These are phyloP conservation scores for Podaxis sp. DNA, from an alignment of 768 basidiomycete genomes.

Conservation along the genomic window DNA sequence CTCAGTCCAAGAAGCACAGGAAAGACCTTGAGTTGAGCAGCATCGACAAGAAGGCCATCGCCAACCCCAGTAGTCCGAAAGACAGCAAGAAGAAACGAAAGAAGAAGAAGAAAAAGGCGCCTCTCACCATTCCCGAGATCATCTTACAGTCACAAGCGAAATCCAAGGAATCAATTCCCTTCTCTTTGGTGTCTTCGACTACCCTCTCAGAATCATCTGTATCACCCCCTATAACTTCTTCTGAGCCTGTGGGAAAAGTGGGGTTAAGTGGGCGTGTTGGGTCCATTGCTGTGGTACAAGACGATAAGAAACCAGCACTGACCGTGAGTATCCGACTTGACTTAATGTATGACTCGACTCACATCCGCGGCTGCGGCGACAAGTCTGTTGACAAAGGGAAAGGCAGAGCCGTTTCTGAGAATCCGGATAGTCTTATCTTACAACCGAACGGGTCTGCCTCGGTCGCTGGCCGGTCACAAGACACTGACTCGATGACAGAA, in stretches of 20 bases:
- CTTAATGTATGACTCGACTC: not conserved
- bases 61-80: not conserved
- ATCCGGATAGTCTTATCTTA: constrained; percentile 11
- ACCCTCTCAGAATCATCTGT: not conserved
- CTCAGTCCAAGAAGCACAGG: constrained; percentile 20
- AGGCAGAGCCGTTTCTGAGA: constrained; percentile 27
- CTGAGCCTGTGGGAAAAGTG: not conserved
- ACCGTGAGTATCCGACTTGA: constrained; percentile 17
- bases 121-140: constrained; percentile 23
- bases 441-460: constrained; percentile 4
- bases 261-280: not conserved
- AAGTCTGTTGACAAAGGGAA: constrained; percentile 37
- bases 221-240: not conserved
- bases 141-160: constrained; percentile 6
- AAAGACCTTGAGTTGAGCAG: constrained; percentile 26
- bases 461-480: constrained; percentile 6
- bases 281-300: not conserved
- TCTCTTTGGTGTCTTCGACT: not conserved
- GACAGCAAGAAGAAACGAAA: constrained; percentile 24
- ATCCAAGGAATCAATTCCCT: not conserved
- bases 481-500: constrained; percentile 14
- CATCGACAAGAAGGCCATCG: constrained; percentile 3
- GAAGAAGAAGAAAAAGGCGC: constrained; percentile 33
- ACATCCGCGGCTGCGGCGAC: not conserved
- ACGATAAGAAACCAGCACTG: constrained; percentile 9